Base-by-base conservation (phyloP, 108 stramenopile genomes). In the Discostella stelligeroides region DNA sequence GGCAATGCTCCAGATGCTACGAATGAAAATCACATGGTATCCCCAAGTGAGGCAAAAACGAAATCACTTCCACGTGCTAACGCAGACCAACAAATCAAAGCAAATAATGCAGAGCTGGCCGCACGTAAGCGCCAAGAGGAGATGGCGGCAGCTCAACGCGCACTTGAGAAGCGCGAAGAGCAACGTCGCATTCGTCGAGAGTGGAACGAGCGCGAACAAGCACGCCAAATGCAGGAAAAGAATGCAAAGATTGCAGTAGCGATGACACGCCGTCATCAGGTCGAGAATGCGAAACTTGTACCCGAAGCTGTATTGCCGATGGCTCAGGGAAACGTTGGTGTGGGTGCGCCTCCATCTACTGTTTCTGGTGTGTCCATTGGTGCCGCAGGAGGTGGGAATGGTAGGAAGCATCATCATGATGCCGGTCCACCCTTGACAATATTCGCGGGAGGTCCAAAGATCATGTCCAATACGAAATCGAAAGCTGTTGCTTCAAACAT, bases 121-220 rank as follows among this genome's bases (percentile, higher is more conserved):
- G 78, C 67, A 2, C 50, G 76, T 70, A 71, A 84, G 56, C 84
- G 66, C 39, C 77, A 85, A 68, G 83, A 79, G 57, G 83, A 67
- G 15, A 18, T 55, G 13, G 63, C 80, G 18, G 83, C 82, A 3
- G 85, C 82, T 27, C 49, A 82, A 40, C 82, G 81, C 43, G 68
- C 79, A 8, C 89, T 89, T 3, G 85, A 76, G 24, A 88, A 92
- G 73, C 82, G 86, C 20, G 92, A 94, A 59, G 90, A 91, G 60
- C 85, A 85, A 47, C 85, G 89, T 42, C 88, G 92, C 1, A 75
- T 86, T 40, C 87, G 89, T 75, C 82, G 92, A 15, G 89, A 90
- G 48, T 94, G 92, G 92, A 94, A 94, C 60, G 84, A 86, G 59
- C 76, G 76, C 24, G 86, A 87, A 49, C 85, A 87, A 58, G 79